Conservation (phyloP, 768 basidiomycete species). For the Mycena chlorophos region DNA sequence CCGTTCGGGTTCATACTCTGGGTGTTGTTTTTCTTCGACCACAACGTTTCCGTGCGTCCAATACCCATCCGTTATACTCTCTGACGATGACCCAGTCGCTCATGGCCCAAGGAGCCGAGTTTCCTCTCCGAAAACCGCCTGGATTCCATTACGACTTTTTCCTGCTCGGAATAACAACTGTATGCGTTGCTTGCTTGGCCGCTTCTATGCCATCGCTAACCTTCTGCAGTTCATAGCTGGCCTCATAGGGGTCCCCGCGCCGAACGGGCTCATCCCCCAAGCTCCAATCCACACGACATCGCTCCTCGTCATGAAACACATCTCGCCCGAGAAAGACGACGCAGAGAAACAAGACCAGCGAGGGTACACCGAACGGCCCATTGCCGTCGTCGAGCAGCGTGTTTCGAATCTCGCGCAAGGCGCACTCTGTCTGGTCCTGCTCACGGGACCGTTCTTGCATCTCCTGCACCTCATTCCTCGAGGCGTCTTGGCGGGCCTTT, state of each 20-base stretch:
- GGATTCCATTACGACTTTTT: constrained; percentile 90
- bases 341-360: constrained; percentile 24
- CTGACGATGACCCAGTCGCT: constrained; percentile 56
- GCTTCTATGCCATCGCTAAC: not conserved
- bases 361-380: constrained; percentile 49
- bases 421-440: constrained; percentile 70
- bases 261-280: constrained; percentile 82
- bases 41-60: constrained; percentile 80
- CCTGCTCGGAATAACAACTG: constrained; percentile 82
- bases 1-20: constrained; percentile 89
- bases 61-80: not conserved
- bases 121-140: constrained; percentile 87
- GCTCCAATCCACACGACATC: constrained; percentile 93
- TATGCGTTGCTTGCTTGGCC: not conserved
- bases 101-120: constrained; percentile 88
- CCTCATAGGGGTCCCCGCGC: constrained; percentile 82
- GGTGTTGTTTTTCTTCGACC: constrained; percentile 94
- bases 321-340: constrained; percentile 40
- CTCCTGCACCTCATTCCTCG: constrained; percentile 78
- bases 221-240: constrained; percentile 67
- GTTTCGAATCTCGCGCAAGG: constrained; percentile 90
- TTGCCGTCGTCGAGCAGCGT: constrained; percentile 89
- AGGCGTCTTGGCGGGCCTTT: constrained; percentile 80
- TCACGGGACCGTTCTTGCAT: constrained; percentile 81
- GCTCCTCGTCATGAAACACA: constrained; percentile 64